phyloP scores from a whole-genome alignment of 768 basidiomycete species.

The Cubamyces lactineus region DNA sequence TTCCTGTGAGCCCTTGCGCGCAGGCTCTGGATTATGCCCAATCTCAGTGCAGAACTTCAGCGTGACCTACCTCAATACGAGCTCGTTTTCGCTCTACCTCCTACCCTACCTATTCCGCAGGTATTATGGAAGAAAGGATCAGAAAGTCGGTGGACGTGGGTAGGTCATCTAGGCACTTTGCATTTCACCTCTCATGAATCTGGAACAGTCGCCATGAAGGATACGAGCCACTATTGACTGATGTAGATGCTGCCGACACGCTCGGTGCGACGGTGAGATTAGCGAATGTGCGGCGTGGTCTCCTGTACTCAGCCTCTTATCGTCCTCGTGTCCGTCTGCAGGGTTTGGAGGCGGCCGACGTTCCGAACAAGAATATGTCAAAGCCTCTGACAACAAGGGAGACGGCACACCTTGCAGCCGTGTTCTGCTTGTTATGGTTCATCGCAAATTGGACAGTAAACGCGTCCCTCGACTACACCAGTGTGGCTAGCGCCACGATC shows the following conservation, averaged over 20 bases:
- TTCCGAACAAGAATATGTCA: slow-evolving; percentile 20
- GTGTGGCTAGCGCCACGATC: slow-evolving; percentile 93
- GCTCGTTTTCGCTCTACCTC: slow-evolving; percentile 85
- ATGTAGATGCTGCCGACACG: slow-evolving; percentile 25
- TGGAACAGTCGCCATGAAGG: slow-evolving; percentile 24
- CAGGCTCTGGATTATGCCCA: slow-evolving; percentile 1
- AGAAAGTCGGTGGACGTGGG: slow-evolving; percentile 16
- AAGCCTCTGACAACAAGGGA: slow-evolving; percentile 61
- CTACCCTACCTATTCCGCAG: slow-evolving; percentile 56
- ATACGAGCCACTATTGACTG: slow-evolving; percentile 36
- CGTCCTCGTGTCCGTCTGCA: slow-evolving; percentile 1
- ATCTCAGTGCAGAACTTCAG: slow-evolving; percentile 40
- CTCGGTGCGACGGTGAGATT: slow-evolving; percentile 21
- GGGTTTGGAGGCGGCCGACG: slow-evolving; percentile 12
- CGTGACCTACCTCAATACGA: slow-evolving; percentile 90
- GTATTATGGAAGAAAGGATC: slow-evolving; percentile 25
- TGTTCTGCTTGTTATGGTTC: slow-evolving; percentile 93
- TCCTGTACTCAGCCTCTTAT: background rate
- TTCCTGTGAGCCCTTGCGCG: slow-evolving; percentile 65
- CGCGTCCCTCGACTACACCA: slow-evolving; percentile 81
- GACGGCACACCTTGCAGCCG: slow-evolving; percentile 76
- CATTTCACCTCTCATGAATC: slow-evolving; percentile 2
- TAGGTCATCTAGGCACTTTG: slow-evolving; percentile 14
- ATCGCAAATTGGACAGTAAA: slow-evolving; percentile 92
- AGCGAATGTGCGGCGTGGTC: background rate